A percentile compares a stretch with the other conserved stretches of the same genome.
These are phyloP conservation scores for Microdochium paspali DNA, from an alignment of 2,329 filamentous ascomycete species.

Conservation along the genomic window DNA sequence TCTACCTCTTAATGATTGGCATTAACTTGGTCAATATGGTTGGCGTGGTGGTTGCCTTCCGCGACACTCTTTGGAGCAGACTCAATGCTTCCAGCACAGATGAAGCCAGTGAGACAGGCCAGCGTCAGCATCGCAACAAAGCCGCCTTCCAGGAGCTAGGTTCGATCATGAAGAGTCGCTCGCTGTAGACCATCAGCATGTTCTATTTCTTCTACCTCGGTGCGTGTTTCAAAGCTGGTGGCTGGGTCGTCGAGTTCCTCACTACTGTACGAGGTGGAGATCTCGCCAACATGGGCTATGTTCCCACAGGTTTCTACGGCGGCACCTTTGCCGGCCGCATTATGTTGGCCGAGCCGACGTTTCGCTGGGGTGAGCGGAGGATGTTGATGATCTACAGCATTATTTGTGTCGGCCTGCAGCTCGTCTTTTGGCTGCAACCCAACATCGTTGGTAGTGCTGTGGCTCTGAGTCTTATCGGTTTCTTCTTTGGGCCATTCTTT, in stretches of 20 bases:
- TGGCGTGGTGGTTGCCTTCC: constrained; percentile 37
- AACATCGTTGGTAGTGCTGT: constrained; percentile 47
- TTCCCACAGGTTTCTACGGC: constrained; percentile 50
- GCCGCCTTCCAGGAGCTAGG: constrained; percentile 32
- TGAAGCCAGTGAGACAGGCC: not conserved
- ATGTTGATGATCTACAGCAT: constrained; percentile 47
- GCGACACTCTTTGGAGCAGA: constrained; percentile 30
- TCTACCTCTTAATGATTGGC: constrained; percentile 45
- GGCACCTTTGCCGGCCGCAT: constrained; percentile 47
- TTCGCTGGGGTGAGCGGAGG: constrained; percentile 45
- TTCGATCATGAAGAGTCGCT: constrained; percentile 29
- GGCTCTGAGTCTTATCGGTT: constrained; percentile 39
- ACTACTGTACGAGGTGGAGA: constrained; percentile 48
- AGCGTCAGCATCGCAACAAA: constrained; percentile 16
- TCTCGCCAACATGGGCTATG: constrained; percentile 49
- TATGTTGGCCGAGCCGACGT: constrained; percentile 47
- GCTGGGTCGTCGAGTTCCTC: constrained; percentile 59
- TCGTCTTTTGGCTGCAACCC: constrained; percentile 55
- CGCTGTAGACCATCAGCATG: constrained; percentile 48
- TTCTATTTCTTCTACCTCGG: constrained; percentile 59
- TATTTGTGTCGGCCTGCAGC: constrained; percentile 41
- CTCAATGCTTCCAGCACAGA: constrained; percentile 2
- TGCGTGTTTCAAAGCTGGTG: constrained; percentile 40
- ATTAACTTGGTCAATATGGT: constrained; percentile 40
- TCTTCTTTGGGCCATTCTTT: constrained; percentile 45